These are phyloP conservation scores for Mycena albidolilacea DNA, from an alignment of 768 basidiomycete species.

Conservation along the genomic window DNA sequence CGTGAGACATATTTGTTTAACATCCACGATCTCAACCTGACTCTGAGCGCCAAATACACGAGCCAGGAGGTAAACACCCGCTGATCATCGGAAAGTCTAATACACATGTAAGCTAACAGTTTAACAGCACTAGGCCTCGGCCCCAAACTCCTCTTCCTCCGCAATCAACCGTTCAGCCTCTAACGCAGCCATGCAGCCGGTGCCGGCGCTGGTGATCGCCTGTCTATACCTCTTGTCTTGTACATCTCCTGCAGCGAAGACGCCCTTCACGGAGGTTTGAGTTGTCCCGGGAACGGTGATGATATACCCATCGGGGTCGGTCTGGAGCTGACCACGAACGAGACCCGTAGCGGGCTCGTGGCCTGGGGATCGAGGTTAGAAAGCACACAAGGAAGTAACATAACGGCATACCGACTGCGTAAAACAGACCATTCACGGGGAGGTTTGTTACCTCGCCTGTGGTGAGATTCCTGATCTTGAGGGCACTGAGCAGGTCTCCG, in stretches of 20 bases:
- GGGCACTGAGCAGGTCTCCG: constrained; percentile 90
- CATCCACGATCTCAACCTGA: too few relatives aligned
- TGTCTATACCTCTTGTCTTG: constrained; percentile 98
- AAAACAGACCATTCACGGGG: constrained; percentile 93
- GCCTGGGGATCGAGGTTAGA: constrained; percentile 53
- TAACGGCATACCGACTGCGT: constrained; percentile 80
- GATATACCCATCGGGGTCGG: constrained; percentile 96
- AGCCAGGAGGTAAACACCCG: too few relatives aligned
- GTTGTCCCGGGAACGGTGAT: constrained; percentile 96
- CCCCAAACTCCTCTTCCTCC: constrained; percentile 79
- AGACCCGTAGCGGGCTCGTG: constrained; percentile 95
- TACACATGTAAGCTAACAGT: too few relatives aligned
- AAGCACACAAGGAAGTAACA: constrained; percentile 21
- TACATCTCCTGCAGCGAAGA: constrained; percentile 98
- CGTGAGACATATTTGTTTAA: too few relatives aligned
- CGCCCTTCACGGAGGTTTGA: constrained; percentile 93
- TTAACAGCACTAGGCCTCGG: constrained; percentile 50
- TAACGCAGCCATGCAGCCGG: constrained; percentile 97
- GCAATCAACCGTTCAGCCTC: constrained; percentile 94
- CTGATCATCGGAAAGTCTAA: too few relatives aligned
- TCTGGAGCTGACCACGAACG: constrained; percentile 89
- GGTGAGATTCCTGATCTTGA: constrained; percentile 86
- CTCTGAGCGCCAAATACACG: too few relatives aligned
- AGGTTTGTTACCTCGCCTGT: constrained; percentile 89
- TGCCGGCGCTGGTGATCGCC: constrained; percentile 94